A percentile compares a stretch with the other conserved stretches of the same genome.
phyloP scores from a whole-genome alignment of 2,329 filamentous ascomycete genomes.

The Ambrosiella beaveri region DNA sequence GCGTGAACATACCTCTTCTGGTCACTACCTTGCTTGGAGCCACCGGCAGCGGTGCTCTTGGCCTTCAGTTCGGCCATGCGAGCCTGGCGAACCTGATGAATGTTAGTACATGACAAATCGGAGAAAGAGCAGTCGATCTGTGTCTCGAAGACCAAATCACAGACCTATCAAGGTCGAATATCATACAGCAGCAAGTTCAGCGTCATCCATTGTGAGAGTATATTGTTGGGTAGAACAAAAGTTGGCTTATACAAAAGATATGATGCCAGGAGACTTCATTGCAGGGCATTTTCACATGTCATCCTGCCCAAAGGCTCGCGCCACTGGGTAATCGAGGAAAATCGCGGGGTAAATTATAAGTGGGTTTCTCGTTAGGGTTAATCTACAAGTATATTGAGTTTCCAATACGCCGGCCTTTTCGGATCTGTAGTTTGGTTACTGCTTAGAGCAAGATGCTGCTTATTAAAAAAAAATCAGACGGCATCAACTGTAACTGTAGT shows the following conservation, averaged over 20 bases:
- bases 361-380: background rate
- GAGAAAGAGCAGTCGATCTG: background rate
- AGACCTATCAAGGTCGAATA: background rate
- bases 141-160: too few relatives aligned
- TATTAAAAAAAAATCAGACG: too few relatives aligned
- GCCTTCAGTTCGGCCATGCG: slow-evolving; percentile 86
- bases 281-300: background rate
- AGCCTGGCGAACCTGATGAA: slow-evolving; percentile 63
- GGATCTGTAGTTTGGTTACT: background rate
- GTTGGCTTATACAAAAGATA: background rate
- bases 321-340: background rate
- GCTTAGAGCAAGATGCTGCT: too few relatives aligned
- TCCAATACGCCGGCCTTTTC: slow-evolving; percentile 15
- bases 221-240: background rate
- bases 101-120: background rate
- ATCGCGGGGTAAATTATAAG: slow-evolving; percentile 6
- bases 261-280: too few relatives aligned
- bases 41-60: slow-evolving; percentile 38
- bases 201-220: slow-evolving; percentile 24
- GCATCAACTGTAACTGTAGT: too few relatives aligned
- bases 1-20: slow-evolving; percentile 17
- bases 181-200: slow-evolving; percentile 26
- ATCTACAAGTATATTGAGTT: background rate
- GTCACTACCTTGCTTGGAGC: slow-evolving; percentile 43
- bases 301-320: background rate